Evolutionary conservation across 768 basidiomycete species (phyloP).

Genomic region (Auricularia heimuer): DNA sequence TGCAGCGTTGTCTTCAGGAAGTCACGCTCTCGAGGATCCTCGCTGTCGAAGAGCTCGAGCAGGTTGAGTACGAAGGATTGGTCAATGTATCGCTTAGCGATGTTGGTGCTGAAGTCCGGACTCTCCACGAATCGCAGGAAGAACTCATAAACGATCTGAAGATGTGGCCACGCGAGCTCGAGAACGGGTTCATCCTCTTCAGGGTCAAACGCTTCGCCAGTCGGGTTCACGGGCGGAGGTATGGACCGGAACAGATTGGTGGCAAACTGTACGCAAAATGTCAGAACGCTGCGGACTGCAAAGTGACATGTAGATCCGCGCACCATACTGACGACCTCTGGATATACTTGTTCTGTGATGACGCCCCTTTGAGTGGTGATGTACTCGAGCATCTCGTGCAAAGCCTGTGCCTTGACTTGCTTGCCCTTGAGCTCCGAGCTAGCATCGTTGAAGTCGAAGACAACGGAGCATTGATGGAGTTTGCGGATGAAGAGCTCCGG

Average conservation of each 20-base stretch:
- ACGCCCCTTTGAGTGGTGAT: conserved; percentile 94
- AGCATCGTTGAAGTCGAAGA: conserved; percentile 99
- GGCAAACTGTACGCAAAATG: conserved; percentile 57
- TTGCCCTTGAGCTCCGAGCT: conserved; percentile 93
- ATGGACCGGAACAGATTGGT: conserved; percentile 98
- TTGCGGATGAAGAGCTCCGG: conserved; percentile 89
- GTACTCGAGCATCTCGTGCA: conserved; percentile 98
- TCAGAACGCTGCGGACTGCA: not conserved
- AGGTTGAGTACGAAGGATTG: conserved; percentile 92
- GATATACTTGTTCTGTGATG: conserved; percentile 95
- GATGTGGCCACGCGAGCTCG: conserved; percentile 98
- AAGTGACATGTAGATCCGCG: conserved; percentile 19
- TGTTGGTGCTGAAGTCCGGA: conserved; percentile 95
- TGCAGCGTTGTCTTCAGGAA: conserved; percentile 99
- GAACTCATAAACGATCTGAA: conserved; percentile 99
- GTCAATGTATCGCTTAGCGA: conserved; percentile 96
- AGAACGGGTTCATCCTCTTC: conserved; percentile 99
- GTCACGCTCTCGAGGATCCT: conserved; percentile 97
- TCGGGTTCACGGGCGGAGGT: conserved; percentile 98
- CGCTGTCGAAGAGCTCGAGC: conserved; percentile 95
- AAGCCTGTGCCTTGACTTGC: conserved; percentile 95
- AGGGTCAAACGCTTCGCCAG: conserved; percentile 96
- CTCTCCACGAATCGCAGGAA: conserved; percentile 98
- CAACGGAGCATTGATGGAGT: conserved; percentile 88
- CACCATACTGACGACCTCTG: conserved; percentile 98